Conservation (phyloP, 768 basidiomycete genomes). For the Astraeus odoratus region DNA sequence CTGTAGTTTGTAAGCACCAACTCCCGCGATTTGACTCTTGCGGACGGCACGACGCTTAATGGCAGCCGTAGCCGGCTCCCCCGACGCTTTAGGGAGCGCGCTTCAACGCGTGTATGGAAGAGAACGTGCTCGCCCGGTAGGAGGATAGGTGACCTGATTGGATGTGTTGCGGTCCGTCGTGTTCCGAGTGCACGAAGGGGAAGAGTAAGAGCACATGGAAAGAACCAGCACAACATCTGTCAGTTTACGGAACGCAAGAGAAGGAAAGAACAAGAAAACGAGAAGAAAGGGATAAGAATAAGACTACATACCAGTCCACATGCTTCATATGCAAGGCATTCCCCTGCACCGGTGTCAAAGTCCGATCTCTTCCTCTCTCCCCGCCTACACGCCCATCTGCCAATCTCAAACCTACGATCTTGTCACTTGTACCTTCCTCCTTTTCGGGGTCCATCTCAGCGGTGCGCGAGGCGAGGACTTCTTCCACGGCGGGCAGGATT, state of each 20-base stretch:
- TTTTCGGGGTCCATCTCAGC: background rate
- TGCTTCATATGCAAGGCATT: conserved; percentile 29
- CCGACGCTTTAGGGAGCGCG: conserved; percentile 45
- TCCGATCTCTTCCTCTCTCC: conserved; percentile 44
- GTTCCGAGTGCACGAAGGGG: background rate
- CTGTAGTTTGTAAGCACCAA: conserved; percentile 52
- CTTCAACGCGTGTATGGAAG: conserved; percentile 49
- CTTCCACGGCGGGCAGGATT: background rate
- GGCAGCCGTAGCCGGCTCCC: conserved; percentile 50
- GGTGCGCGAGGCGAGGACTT: background rate
- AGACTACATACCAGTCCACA: conserved; percentile 43
- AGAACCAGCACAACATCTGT: background rate
- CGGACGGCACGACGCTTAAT: conserved; percentile 38
- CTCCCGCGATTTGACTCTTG: conserved; percentile 46
- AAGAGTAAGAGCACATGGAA: background rate
- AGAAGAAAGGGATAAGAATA: too few relatives aligned
- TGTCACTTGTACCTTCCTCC: too few relatives aligned
- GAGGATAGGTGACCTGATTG: conserved; percentile 32
- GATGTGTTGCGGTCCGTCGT: background rate
- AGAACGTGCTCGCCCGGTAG: conserved; percentile 41
- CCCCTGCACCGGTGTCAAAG: conserved; percentile 48
- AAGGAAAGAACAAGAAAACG: too few relatives aligned
- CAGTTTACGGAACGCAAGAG: background rate
- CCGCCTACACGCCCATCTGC: conserved; percentile 23
- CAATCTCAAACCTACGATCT: conserved; percentile 21